Evolutionary conservation across 2,329 filamentous ascomycete genomes (phyloP), one percentile per base, ranked within the genome.

Genomic region (Mycocentrospora acerina): DNA sequence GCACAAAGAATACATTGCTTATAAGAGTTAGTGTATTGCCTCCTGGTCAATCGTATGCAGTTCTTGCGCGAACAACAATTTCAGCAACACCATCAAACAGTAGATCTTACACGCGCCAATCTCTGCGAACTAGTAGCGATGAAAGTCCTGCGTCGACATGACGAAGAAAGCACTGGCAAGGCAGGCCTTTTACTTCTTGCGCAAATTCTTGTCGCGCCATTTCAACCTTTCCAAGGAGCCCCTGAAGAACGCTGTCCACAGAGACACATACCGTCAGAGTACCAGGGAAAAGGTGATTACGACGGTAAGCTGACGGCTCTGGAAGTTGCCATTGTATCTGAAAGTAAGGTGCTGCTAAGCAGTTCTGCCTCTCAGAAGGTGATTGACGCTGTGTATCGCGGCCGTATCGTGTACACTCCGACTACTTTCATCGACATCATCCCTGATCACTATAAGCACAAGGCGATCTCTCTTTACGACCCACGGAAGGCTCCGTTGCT

Each of bases 201-300:
- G 5, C 86, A 90, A 53, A 85, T 93, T 22, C 78, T 93, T 14
- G 85, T 94, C 11, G 86, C 87, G 12, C 86, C 86, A 11, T 93
- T 94, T 55, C 85, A 90, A 55, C 88, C 88, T 1, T 93, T 93
- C 55, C 88, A 93, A 67, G 88, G 88, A 51, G 87, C 87, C 0
- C 88, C 88, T 0, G 70, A 75, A 1, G 77, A 85, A 38, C 77
- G 90, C 27, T 75, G 80, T 24, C 71, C 74, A 12, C 76, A 85
- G 50, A 72, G 77, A 13, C 68, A 69, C 22, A 64, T 67, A 42
- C 19, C 19, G 9, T 77, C 73, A 64, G 66, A 72, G 3, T 65
- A 73, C 3, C 66, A 71, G 25, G 67, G 70, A 11, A 66, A 71
- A 34, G 67, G 71, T 10, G 74, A 74, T 6, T 70, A 73, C 33